A percentile compares a stretch with the other conserved stretches of the same genome.
Evolutionary conservation across 768 basidiomycete genomes (phyloP).

Genomic region (Pluteus cervinus): DNA sequence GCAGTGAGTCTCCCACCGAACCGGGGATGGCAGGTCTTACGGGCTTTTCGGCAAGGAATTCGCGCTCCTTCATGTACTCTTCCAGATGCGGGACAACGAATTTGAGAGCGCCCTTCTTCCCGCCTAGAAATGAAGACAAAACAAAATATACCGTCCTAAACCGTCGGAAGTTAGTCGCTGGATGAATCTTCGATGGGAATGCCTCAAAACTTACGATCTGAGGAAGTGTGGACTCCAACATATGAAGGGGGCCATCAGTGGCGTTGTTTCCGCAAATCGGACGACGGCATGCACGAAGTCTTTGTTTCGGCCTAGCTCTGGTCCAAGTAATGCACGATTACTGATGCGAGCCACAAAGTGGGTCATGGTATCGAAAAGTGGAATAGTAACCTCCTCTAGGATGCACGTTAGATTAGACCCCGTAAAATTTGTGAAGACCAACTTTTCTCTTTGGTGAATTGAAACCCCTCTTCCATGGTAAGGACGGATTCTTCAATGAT

Average conservation of each 20-base stretch:
- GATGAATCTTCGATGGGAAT: background rate
- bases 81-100: slow-evolving; percentile 23
- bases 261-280: slow-evolving; percentile 25
- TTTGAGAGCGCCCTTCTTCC: slow-evolving; percentile 24
- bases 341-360: slow-evolving; percentile 30
- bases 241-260: slow-evolving; percentile 28
- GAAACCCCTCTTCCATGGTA: slow-evolving; percentile 23
- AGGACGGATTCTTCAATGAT: slow-evolving; percentile 28
- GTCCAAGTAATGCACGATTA: slow-evolving; percentile 33
- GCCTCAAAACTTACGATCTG: slow-evolving; percentile 20
- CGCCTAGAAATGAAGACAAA: slow-evolving; percentile 25
- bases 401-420: background rate
- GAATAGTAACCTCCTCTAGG: slow-evolving; percentile 17
- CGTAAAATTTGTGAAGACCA: background rate
- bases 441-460: slow-evolving; percentile 10
- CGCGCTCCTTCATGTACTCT: slow-evolving; percentile 18
- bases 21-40: too few species aligned
- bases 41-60: slow-evolving; percentile 17
- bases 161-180: background rate
- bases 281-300: slow-evolving; percentile 27
- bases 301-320: slow-evolving; percentile 27
- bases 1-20: too few species aligned
- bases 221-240: slow-evolving; percentile 23
- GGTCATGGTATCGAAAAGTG: slow-evolving; percentile 31
- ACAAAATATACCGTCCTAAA: slow-evolving; percentile 24